Conservation (phyloP, 1,139 yeast species). For the Zygotorulaspora mrakii region DNA sequence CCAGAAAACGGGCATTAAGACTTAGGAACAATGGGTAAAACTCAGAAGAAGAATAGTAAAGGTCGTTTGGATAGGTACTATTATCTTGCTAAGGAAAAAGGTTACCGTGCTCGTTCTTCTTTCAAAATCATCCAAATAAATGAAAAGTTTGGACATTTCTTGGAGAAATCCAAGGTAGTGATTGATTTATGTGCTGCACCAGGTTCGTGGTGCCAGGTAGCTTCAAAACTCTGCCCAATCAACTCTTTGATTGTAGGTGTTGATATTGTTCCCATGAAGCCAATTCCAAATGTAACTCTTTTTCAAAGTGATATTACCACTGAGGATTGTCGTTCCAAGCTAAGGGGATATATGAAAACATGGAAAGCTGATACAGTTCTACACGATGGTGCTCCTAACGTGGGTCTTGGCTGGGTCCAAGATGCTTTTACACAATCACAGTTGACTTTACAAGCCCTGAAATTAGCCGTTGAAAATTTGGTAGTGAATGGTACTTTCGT, state of each 20-base stretch:
- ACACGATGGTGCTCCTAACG: slow-evolving; percentile 99
- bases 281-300: slow-evolving; percentile 88
- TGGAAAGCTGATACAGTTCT: slow-evolving; percentile 98
- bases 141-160: slow-evolving; percentile 92
- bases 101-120: slow-evolving; percentile 98
- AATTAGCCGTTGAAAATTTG: slow-evolving; percentile 91
- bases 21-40: slow-evolving; percentile 63
- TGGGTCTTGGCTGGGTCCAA: slow-evolving; percentile 98
- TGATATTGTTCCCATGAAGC: slow-evolving; percentile 94
- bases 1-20: neutral
- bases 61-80: slow-evolving; percentile 99
- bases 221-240: slow-evolving; percentile 85
- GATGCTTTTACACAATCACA: slow-evolving; percentile 99
- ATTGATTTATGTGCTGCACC: slow-evolving; percentile 99
- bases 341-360: slow-evolving; percentile 94
- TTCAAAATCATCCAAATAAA: slow-evolving; percentile 92
- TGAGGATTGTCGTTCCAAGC: slow-evolving; percentile 90
- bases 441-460: slow-evolving; percentile 86
- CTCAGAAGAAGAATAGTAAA: slow-evolving; percentile 94
- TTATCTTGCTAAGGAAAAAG: slow-evolving; percentile 92
- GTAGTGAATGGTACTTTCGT: slow-evolving; percentile 93
- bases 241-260: slow-evolving; percentile 95
- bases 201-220: slow-evolving; percentile 99
- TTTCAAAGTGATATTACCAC: slow-evolving; percentile 97
- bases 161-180: slow-evolving; percentile 94